Percentiles rank a stretch among this genome's conserved stretches.
phyloP scores from a whole-genome alignment of 305 asterid genomes.

The Rubia balearica region DNA sequence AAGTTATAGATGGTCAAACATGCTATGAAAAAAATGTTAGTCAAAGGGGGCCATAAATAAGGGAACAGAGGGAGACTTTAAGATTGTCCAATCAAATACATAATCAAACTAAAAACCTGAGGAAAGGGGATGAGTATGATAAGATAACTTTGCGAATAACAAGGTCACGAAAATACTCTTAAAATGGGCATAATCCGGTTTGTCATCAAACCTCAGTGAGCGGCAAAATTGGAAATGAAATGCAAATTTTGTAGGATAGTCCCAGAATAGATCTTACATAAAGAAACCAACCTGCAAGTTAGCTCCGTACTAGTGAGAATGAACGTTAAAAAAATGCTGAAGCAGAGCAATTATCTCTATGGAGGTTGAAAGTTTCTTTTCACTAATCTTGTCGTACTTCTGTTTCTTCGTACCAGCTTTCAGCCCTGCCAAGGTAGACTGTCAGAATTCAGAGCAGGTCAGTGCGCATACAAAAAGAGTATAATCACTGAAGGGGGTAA shows the following conservation, averaged over 20 bases:
- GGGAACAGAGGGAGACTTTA: conserved; percentile 35
- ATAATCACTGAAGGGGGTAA: conserved; percentile 10
- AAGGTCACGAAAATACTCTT: conserved; percentile 46
- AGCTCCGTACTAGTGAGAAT: conserved; percentile 13
- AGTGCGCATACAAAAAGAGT: conserved; percentile 20
- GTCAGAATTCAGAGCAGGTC: conserved; percentile 24
- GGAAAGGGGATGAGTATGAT: not conserved
- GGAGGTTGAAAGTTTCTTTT: conserved; percentile 74
- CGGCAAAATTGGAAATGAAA: conserved; percentile 87
- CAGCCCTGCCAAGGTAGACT: conserved; percentile 27
- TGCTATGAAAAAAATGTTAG: too few species aligned
- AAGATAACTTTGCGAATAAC: not conserved
- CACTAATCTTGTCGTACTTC: conserved; percentile 79
- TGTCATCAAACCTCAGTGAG: conserved; percentile 74
- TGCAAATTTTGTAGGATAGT: conserved; percentile 76
- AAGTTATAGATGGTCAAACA: too few species aligned
- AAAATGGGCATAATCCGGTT: conserved; percentile 77
- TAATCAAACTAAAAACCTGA: conserved; percentile 80
- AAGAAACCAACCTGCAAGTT: conserved; percentile 15
- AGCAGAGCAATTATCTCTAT: conserved; percentile 49
- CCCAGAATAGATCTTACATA: conserved; percentile 49
- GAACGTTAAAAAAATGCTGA: not conserved
- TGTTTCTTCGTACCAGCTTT: conserved; percentile 89
- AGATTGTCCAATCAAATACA: conserved; percentile 81
- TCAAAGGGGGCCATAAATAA: too few species aligned